Base-by-base conservation (phyloP, 176 grass and related monocot genomes). In the Metroxylon sagu region DNA sequence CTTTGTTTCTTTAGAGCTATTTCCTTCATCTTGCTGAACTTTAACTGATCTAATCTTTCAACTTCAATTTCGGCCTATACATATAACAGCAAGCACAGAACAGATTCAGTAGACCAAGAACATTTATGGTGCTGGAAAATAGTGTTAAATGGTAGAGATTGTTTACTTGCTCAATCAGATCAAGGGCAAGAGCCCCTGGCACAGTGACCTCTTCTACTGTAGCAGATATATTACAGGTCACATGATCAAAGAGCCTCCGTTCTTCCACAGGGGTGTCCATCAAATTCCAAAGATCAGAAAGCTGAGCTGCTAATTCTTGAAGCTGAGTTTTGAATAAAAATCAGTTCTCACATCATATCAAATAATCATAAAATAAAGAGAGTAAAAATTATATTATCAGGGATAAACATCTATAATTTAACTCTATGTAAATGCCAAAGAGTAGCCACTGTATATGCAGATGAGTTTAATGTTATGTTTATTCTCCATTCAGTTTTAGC, bases 221-320 rank as follows among this genome's bases (percentile, higher is more conserved):
- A 65, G 81, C 68, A 71, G 78, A 89, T 67, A 81, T 81, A 60
- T 98, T 84, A 61, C 88, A 98, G 26, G 88, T 98, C 19, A 98
- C 88, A 76, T 98, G 94, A 77, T 85, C 68, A 71, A 98, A 89
- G 72, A 89, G 79, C 19, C 43, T 78, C 74, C 76, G 80, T 82
- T 98, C 88, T 88, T 89, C 81, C 62, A 71, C 58, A 12, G 84
- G 88, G 43, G 88, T 89, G 62, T 98, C 94, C 94, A 98, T 98
- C 62, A 98, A 84, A 83, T 98, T 86, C 94, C 94, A 98, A 62
- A 98, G 81, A 77, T 98, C 94, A 74, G 78, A 83, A 17, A 98
- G 94, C 73, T 98, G 84, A 66, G 77, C 59, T 48, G 82, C 94
- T 26, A 98, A 82, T 67, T 89, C 88, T 98, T 98, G 94, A 88